Evolutionary conservation across 2,329 filamentous ascomycete species (phyloP), one percentile per base, ranked within the genome.

Genomic region (Aureobasidium vineae): DNA sequence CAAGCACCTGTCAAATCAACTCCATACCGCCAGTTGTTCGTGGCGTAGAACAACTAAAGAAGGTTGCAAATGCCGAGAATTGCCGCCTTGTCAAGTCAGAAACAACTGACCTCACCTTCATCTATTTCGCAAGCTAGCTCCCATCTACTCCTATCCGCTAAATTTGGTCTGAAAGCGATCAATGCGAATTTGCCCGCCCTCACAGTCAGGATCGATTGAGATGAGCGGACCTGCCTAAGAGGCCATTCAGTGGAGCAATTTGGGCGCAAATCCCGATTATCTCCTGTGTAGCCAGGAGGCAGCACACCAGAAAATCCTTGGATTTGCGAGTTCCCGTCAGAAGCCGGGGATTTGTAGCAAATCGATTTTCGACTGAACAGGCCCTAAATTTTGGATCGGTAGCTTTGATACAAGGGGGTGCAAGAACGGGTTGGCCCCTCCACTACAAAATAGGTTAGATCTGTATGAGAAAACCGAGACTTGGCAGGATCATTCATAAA

Each of bases 1-100:
- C 23, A 59, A 43, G 16, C 56, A 60, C 28, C 56, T 60, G 41
- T 47, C 56, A 60, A 60, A 47, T 8, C 47, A 47, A 28, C 56
- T 60, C 47, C 56, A 47, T 47, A 47, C 40, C 56, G 19, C 41
- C 40, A 47, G 5, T 60, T 23, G 19, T 19, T 23, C 38, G 28
- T 47, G n/a, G 40, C 56, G 40, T 26, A 36, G 56, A 60, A 60
- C 19, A 59, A n/a, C n/a, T 16, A 36, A 36, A 60, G 56, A 47
- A 47, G 31, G n/a, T n/a, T 43, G 19, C 33, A 59, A 31, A 31
- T 47, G 56, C 56, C 56, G 41, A 36, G 5, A 36, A 13, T 16
- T 60, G 56, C 28, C 41, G 56, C 28, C 21, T n/a, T 33, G n/a
- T 33, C 40, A 47, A 47, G 41, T 47, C 41, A 47, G 26, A 60